These are phyloP conservation scores for Ganoderma boninense DNA, from an alignment of 1,284 basidiomycete genomes.

Conservation along the genomic window DNA sequence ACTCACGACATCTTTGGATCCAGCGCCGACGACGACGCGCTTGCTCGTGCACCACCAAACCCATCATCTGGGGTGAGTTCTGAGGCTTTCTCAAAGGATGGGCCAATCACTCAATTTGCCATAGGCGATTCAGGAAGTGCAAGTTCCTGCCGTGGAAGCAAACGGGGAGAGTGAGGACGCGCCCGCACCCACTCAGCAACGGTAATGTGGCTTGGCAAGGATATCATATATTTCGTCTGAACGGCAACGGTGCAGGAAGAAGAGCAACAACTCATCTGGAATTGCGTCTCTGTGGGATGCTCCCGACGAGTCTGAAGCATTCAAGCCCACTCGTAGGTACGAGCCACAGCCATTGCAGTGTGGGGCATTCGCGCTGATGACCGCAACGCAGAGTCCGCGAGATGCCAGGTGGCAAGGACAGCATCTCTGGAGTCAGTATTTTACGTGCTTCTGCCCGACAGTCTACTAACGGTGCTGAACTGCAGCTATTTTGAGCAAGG, in stretches of 20 bases:
- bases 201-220: not conserved
- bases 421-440: conserved; percentile 55
- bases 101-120: not conserved
- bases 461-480: not conserved
- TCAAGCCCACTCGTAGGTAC: conserved; percentile 74
- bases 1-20: conserved; percentile 55
- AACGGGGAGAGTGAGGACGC: not conserved
- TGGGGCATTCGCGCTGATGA: not conserved
- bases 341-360: conserved; percentile 9
- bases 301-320: conserved; percentile 50
- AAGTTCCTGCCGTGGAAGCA: conserved; percentile 2
- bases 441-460: not conserved
- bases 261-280: conserved; percentile 17
- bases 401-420: conserved; percentile 67
- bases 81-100: not conserved
- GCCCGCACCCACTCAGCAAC: not conserved
- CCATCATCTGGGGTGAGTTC: conserved; percentile 15
- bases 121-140: not conserved
- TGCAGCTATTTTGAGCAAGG: not conserved
- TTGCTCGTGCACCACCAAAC: conserved; percentile 42
- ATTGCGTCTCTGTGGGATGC: conserved; percentile 52
- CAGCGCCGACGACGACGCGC: conserved; percentile 48
- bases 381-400: conserved; percentile 34
- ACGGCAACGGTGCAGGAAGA: conserved; percentile 6
- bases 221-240: not conserved